Percentiles rank a stretch among this genome's conserved stretches.
Conservation (phyloP, 257 asterid genomes). For the Solanum ahanhuiri region DNA sequence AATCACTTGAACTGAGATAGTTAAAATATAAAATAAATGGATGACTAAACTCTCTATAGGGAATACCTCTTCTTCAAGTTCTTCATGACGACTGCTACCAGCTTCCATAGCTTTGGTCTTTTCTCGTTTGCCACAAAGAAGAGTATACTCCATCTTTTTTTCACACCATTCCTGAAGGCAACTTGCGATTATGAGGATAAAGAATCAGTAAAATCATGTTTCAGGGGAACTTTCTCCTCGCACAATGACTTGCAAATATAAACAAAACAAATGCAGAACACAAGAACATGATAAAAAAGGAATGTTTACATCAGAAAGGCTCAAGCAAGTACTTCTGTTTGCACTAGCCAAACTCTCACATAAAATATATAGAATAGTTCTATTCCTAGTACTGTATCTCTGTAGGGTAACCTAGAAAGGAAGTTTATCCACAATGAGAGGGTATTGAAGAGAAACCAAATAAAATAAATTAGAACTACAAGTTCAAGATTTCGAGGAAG, state of each 20-base stretch:
- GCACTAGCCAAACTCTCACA: background rate
- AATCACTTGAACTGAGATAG: background rate
- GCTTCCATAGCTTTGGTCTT: conserved; percentile 72
- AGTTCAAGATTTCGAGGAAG: background rate
- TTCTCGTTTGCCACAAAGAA: conserved; percentile 43
- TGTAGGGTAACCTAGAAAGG: background rate
- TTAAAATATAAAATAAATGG: background rate
- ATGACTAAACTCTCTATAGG: background rate
- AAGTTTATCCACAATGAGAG: background rate
- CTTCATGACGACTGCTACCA: conserved; percentile 73
- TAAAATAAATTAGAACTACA: background rate
- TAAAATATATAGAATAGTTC: background rate
- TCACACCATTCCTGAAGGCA: conserved; percentile 88
- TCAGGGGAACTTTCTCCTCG: background rate
- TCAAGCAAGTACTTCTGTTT: background rate
- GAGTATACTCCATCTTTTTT: conserved; percentile 60
- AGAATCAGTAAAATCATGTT: background rate
- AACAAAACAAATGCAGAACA: background rate
- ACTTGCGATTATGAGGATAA: background rate
- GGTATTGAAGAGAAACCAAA: background rate
- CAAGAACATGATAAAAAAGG: background rate
- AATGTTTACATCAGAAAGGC: background rate
- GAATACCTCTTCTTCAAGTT: conserved; percentile 75
- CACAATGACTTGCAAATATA: background rate
- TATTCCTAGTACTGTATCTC: background rate